Base-by-base conservation (phyloP, 805 yeast genomes). In the Priceomyces castillae region DNA sequence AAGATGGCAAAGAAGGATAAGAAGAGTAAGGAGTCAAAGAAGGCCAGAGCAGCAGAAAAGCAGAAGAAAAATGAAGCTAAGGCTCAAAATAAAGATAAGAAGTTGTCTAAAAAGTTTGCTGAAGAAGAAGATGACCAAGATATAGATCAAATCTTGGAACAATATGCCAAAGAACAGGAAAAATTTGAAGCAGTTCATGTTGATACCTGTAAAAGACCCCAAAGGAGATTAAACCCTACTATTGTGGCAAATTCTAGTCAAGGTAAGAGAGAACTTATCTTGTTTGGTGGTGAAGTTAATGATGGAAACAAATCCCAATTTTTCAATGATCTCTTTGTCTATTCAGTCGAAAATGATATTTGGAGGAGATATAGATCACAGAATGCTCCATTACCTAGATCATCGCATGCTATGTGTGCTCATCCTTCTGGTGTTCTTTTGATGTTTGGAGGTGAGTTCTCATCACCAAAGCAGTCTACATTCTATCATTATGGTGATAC, bases 401-500 rank as follows among this genome's bases (percentile, higher is more conserved):
- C 96, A 0, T 89, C 97, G 0, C 97, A 95, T 53, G 86, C 96
- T 1, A 86, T 90, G 88, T 83, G 90, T 48, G 84, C 87, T 0
- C 98, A 92, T 64, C 96, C 97, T 1, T 80, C 90, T 2, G 98
- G 98, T 9, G 70, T 90, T 2, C 77, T 88, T 20, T 62, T 92
- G 46, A 65, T 92, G 72, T 94, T 89, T 67, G 99, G 98, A 39
- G 99, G 99, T 56, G 99, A 92, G 65, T 92, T 94, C 55, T 87
- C 97, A 1, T 86, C 96, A 12, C 98, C 98, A 3, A 92, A 92
- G 56, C 99, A 92, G 62, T 81, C 88, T 40, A 89, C 97, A 0
- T 92, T 92, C 64, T 94, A 94, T 62, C 99, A 92, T 64, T 92
- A 88, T 61, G 92, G 96, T 14, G 99, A 92, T 59, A 85, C 97